These are phyloP conservation scores for Recurvomyces mirabilis DNA, from an alignment of 495 filamentous ascomycete species.

Conservation along the genomic window DNA sequence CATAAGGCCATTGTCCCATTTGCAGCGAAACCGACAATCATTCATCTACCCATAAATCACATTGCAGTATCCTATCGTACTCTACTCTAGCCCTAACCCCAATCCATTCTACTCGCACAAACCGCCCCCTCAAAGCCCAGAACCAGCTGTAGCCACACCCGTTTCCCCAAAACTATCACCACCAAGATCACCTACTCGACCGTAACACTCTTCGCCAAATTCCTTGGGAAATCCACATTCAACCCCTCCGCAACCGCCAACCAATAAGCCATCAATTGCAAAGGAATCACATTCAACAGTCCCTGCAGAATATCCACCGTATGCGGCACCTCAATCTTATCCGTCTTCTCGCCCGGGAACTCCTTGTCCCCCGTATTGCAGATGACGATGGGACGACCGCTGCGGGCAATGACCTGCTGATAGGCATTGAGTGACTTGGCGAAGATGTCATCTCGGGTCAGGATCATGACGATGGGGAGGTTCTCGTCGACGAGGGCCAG, in stretches of 20 bases:
- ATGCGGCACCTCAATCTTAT: conserved; percentile 94
- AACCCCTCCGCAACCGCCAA: conserved; percentile 80
- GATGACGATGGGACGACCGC: conserved; percentile 92
- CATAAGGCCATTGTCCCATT: too few relatives aligned
- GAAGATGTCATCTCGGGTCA: conserved; percentile 91
- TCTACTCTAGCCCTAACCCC: too few relatives aligned
- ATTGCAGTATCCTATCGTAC: too few relatives aligned
- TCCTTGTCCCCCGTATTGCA: conserved; percentile 86
- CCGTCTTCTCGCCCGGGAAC: conserved; percentile 73
- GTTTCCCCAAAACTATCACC: too few relatives aligned
- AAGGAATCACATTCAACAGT: conserved; percentile 90
- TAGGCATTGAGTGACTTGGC: conserved; percentile 96
- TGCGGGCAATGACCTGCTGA: conserved; percentile 93
- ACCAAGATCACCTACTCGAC: conserved; percentile 81
- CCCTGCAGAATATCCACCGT: conserved; percentile 94
- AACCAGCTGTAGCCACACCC: too few relatives aligned
- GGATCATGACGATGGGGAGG: conserved; percentile 98
- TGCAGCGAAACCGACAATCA: too few relatives aligned
- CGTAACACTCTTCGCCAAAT: conserved; percentile 96
- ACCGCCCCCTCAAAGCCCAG: too few relatives aligned
- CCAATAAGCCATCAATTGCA: conserved; percentile 98
- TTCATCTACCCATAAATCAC: too few relatives aligned
- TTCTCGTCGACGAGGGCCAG: conserved; percentile 95
- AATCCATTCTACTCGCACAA: too few relatives aligned
- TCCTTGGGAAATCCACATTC: conserved; percentile 55